A percentile compares a stretch with the other conserved stretches of the same genome.
Conservation (phyloP, 257 asterid genomes). For the Petunia secreta region DNA sequence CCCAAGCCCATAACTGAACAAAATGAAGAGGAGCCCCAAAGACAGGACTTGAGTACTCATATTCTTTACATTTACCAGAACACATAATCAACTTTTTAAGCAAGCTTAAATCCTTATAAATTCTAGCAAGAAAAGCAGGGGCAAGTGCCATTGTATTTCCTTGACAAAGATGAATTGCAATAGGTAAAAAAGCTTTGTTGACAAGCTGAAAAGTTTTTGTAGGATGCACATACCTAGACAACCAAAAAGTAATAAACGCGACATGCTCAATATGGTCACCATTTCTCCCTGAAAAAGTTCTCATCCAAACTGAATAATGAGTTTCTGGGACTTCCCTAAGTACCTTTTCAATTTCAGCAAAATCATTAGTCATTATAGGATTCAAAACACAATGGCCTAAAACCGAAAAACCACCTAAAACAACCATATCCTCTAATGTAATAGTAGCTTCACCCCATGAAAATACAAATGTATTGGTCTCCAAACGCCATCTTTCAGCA, state of each 20-base stretch:
- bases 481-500: no score
- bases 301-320: conserved; percentile 6
- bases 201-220: not conserved
- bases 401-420: conserved; percentile 31
- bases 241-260: conserved; percentile 27
- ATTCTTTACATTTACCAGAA: not conserved
- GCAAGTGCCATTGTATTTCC: conserved; percentile 23
- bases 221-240: conserved; percentile 24
- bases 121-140: conserved; percentile 29
- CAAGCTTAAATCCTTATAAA: conserved; percentile 30
- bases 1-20: conserved; percentile 44
- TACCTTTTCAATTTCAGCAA: not conserved
- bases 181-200: conserved; percentile 5
- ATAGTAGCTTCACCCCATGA: conserved; percentile 33
- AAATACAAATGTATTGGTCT: not conserved
- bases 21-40: conserved; percentile 36
- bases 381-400: conserved; percentile 19
- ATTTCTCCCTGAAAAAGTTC: not conserved
- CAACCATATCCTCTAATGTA: conserved; percentile 29
- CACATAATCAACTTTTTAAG: conserved; percentile 17
- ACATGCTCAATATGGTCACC: conserved; percentile 6
- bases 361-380: not conserved
- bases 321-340: not conserved
- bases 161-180: conserved; percentile 9
- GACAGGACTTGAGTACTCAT: no score